These are phyloP conservation scores for Zygotorulaspora sp. DNA, from an alignment of 805 yeast genomes.

Conservation along the genomic window DNA sequence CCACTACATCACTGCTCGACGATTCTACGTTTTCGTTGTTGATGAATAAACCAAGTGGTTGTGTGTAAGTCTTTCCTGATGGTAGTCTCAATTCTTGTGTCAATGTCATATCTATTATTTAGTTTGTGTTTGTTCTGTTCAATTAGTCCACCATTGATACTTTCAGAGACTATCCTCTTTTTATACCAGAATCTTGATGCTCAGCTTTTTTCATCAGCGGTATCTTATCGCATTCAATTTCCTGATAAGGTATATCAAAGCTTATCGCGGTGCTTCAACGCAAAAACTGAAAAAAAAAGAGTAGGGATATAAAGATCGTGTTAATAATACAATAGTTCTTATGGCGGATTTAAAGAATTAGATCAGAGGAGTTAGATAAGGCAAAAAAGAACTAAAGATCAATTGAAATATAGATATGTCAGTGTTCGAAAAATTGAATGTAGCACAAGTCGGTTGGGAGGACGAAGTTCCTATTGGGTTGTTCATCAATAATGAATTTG, in stretches of 20 bases:
- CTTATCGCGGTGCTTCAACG: not conserved
- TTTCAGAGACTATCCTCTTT: too few species aligned
- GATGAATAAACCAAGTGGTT: conserved; percentile 74
- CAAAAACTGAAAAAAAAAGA: too few species aligned
- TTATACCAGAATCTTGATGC: too few species aligned
- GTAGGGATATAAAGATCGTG: too few species aligned
- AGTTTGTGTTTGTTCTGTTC: not conserved
- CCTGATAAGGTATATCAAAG: not conserved
- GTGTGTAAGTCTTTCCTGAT: conserved; percentile 60
- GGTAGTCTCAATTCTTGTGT: conserved; percentile 48
- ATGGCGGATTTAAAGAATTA: conserved; percentile 76
- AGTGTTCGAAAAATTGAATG: conserved; percentile 35
- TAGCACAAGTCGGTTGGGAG: conserved; percentile 63
- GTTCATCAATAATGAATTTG: conserved; percentile 71
- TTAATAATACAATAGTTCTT: too few species aligned
- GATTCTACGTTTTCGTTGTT: conserved; percentile 66
- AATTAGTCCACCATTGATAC: too few species aligned
- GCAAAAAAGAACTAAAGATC: not conserved
- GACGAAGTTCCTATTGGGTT: conserved; percentile 73
- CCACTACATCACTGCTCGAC: conserved; percentile 40
- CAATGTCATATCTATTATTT: conserved; percentile 5
- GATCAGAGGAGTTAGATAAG: too few species aligned
- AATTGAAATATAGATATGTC: conserved; percentile 3
- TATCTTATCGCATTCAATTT: not conserved
- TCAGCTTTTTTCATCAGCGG: too few species aligned